phyloP scores from a whole-genome alignment of 148 eudicot genomes.

The Rhododendron griersonianum region DNA sequence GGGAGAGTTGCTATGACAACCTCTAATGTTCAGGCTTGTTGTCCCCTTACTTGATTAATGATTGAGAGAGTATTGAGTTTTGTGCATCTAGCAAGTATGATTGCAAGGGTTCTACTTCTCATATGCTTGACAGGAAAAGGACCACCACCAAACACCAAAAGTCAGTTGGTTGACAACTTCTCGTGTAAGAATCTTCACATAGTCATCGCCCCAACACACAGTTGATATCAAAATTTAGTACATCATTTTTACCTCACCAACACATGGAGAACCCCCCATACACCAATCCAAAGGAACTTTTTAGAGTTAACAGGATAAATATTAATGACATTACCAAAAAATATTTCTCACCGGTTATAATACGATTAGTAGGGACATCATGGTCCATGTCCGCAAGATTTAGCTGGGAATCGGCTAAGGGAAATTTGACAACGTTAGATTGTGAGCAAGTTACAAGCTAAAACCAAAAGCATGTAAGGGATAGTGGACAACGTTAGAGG shows the following conservation, averaged over 20 bases:
- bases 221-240: too few relatives aligned
- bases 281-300: not conserved
- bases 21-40: not conserved
- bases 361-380: not conserved
- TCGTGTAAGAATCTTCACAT: not conserved
- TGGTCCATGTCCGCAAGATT: not conserved
- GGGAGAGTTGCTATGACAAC: not conserved
- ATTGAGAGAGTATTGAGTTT: not conserved
- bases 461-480: not conserved
- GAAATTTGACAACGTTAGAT: not conserved
- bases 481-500: not conserved
- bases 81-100: not conserved
- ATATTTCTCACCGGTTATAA: not conserved
- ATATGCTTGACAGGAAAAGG: not conserved
- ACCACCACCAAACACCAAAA: not conserved
- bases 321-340: not conserved
- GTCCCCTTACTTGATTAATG: not conserved
- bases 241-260: not conserved
- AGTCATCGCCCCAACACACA: not conserved
- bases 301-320: not conserved
- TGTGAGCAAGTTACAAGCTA: not conserved
- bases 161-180: not conserved
- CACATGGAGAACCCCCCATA: not conserved
- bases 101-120: not conserved
- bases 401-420: not conserved